Evolutionary conservation across 2,329 filamentous ascomycete genomes (phyloP).

Genomic region (Parascedosporium putredinis): DNA sequence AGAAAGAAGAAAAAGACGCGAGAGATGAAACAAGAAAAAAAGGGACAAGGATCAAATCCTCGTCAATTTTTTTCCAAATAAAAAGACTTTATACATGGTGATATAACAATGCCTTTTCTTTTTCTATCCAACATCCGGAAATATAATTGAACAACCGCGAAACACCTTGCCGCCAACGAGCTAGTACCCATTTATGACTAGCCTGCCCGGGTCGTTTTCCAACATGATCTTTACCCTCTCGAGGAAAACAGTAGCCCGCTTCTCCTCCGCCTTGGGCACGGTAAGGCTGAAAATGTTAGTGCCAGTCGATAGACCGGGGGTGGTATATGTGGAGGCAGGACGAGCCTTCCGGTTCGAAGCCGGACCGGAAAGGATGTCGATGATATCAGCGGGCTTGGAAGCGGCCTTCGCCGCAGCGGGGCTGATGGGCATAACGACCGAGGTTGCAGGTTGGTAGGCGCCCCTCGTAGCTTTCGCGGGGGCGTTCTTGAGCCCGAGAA

Average conservation of each 20-base stretch:
- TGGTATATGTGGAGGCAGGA: constrained; percentile 18
- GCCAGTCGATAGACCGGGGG: constrained; percentile 40
- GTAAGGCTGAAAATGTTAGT: constrained; percentile 73
- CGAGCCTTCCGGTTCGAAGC: constrained; percentile 18
- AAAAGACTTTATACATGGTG: constrained; percentile 12
- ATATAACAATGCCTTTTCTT: constrained; percentile 2
- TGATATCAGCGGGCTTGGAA: constrained; percentile 51
- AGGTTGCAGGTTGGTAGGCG: constrained; percentile 62
- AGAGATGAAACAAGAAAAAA: constrained; percentile 8
- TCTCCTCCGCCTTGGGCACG: constrained; percentile 71
- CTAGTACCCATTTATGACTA: constrained; percentile 48
- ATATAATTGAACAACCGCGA: not conserved
- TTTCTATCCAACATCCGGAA: not conserved
- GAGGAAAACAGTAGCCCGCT: constrained; percentile 70
- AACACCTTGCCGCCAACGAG: not conserved
- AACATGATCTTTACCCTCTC: constrained; percentile 77
- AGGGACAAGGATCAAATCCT: constrained; percentile 9
- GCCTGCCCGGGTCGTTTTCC: constrained; percentile 66
- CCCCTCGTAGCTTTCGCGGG: constrained; percentile 42
- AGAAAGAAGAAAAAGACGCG: not conserved
- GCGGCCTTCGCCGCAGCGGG: constrained; percentile 20
- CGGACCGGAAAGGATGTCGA: constrained; percentile 67
- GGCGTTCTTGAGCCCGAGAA: constrained; percentile 52
- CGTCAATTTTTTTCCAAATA: no score
- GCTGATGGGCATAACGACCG: constrained; percentile 40